Evolutionary conservation across 352 stramenopile species (phyloP), one percentile per base, ranked within the genome.

Genomic region (Phytophthora europaea): DNA sequence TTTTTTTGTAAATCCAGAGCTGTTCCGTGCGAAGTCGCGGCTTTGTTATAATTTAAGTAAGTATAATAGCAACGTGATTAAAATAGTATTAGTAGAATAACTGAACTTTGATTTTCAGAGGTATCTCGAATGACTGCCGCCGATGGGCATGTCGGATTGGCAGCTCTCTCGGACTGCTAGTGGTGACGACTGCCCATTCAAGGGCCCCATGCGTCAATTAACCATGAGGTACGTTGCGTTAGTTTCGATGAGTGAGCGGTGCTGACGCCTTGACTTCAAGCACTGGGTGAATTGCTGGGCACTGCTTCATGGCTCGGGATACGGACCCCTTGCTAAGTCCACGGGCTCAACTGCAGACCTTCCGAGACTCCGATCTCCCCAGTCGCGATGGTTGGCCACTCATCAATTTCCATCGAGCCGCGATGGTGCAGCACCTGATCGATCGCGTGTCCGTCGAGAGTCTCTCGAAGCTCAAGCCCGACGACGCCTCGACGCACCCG

Each of bases 341-440:
- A 20, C 31, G 54, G 36, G 12, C 12, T 61, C 16, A 16, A 33
- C 8, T 48, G 54, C 54, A 33, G 54, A 61, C 33, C 43, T 61
- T 26, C 13, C 22, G 56, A 22, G 36, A 52, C 34, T 50, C 34
- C 22, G 22, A 62, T 23, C 12, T 52, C 34, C 36, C 31, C 20
- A 65, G 43, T 31, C 45, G 26, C 16, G 38, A 56, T 36, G 43
- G 18, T 1, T 65, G 45, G 26, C 31, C 64, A 54, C 34, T 69
- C 57, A 6, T 58, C 45, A 66, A 66, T 66, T 36, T 26, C 2
- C 59, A 56, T 48, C 59, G 28, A 50, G 7, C 59, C n/a, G 3
- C 43, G 12, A 66, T 66, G 59, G 59, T 58, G 59, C 59, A 58
- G 59, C 59, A 66, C 59, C n/a, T 66, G 28, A 58, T n/a, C 18